These are phyloP conservation scores for Austroboletus niveus DNA, from an alignment of 1,284 basidiomycete genomes.

Conservation along the genomic window DNA sequence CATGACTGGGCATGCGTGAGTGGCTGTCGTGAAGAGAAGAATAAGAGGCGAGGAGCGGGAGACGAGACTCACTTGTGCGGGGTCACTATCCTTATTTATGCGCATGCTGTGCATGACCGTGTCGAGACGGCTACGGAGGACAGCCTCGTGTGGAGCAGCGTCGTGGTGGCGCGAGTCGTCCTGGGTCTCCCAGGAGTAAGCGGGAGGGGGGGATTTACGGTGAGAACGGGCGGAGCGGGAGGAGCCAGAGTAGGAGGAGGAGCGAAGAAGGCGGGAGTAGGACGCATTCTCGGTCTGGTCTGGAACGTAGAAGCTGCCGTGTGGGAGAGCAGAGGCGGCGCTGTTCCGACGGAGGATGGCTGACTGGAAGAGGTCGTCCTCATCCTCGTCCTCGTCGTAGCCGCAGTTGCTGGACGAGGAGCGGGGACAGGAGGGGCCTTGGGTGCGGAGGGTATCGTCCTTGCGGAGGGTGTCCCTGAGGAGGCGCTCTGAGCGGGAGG, in stretches of 20 bases:
- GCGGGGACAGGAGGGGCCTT: constrained; percentile 20
- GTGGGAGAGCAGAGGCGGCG: constrained; percentile 13
- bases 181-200: constrained; percentile 19
- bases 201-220: constrained; percentile 11
- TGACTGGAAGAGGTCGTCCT: constrained; percentile 25
- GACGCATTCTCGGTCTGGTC: constrained; percentile 28
- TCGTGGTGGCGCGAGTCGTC: constrained; percentile 25
- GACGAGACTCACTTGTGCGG: constrained; percentile 27
- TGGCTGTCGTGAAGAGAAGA: constrained; percentile 12
- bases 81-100: constrained; percentile 22
- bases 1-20: constrained; percentile 23
- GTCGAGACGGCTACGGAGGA: constrained; percentile 54
- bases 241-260: constrained; percentile 29
- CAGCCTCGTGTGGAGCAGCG: constrained; percentile 52
- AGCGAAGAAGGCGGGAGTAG: constrained; percentile 30
- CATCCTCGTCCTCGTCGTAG: constrained; percentile 32
- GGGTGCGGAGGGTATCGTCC: constrained; percentile 39
- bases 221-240: constrained; percentile 25
- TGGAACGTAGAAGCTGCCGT: constrained; percentile 24
- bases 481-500: constrained; percentile 51
- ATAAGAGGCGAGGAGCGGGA: constrained; percentile 1
- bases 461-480: constrained; percentile 56
- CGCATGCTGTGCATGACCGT: constrained; percentile 42
- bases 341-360: constrained; percentile 18
- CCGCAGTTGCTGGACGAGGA: constrained; percentile 33